These are phyloP conservation scores for Aspergillus flavus DNA, from an alignment of 2,329 filamentous ascomycete genomes.

Conservation along the genomic window DNA sequence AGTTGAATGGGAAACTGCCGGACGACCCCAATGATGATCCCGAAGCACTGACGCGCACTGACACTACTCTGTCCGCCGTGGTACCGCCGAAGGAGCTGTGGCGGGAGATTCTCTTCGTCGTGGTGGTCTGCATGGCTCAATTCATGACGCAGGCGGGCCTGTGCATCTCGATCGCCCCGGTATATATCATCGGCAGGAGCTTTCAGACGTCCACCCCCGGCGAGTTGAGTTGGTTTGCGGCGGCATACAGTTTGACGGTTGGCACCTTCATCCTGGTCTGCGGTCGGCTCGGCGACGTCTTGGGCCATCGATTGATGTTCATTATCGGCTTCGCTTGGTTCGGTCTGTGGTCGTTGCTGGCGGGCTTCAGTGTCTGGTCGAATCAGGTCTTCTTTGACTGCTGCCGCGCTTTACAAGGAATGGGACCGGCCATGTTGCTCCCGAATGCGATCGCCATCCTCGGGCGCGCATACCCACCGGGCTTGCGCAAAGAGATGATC, in stretches of 20 bases:
- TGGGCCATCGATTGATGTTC: constrained; percentile 40
- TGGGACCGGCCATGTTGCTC: constrained; percentile 63
- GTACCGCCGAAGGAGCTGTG: constrained; percentile 17
- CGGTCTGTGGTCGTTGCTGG: constrained; percentile 40
- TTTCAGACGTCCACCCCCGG: constrained; percentile 49
- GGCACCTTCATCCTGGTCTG: constrained; percentile 40
- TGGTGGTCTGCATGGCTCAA: constrained; percentile 35
- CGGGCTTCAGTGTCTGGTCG: constrained; percentile 37
- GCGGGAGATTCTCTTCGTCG: constrained; percentile 32
- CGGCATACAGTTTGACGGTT: constrained; percentile 55
- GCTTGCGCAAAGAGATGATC: constrained; percentile 60
- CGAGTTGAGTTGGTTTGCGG: constrained; percentile 57
- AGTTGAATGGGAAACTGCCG: constrained; percentile 9
- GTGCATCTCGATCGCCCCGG: constrained; percentile 51
- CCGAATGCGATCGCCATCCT: constrained; percentile 68
- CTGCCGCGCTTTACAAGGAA: constrained; percentile 56
- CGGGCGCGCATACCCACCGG: constrained; percentile 59
- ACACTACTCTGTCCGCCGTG: constrained; percentile 20
- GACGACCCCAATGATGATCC: constrained; percentile 9
- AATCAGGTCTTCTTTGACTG: constrained; percentile 54
- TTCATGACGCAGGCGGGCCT: constrained; percentile 51
- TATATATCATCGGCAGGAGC: constrained; percentile 50
- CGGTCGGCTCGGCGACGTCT: constrained; percentile 43
- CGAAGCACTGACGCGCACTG: constrained; percentile 16
- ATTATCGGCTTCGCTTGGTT: constrained; percentile 42